Base-by-base conservation (phyloP, 2,329 filamentous ascomycete species). In the Ophidiomyces ophidiicola region DNA sequence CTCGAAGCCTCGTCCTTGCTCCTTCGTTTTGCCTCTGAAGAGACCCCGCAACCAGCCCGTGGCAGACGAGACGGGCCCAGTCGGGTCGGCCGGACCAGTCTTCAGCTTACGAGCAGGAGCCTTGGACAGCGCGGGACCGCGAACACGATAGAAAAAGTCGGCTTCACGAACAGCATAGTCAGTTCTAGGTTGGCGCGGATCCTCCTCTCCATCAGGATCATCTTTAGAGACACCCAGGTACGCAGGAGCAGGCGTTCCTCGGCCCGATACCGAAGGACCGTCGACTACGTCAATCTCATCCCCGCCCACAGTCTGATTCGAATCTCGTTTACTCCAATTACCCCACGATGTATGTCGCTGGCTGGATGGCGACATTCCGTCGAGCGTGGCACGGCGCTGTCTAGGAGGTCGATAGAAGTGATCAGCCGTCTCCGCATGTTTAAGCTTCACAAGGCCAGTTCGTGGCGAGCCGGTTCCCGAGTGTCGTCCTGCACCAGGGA, bases 1-100 rank as follows among this genome's bases (percentile, higher is more conserved):
- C 58, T 96, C 90, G 50, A 98, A 98, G 0, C 90, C 90, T 60
- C 96, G 96, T 48, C 80, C 80, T 60, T 92, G 93, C 48, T 94
- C 88, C 55, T 94, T 94, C 5, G 78, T 85, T 63, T 92, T 93
- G 11, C 80, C 82, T 8, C 78, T 79, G 43, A 94, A 74, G 4
- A 94, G 56, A 37, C 71, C 74, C 50, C 83, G 80, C 58, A 96
- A 76, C 86, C 88, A 98, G 3, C 85, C 84, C 0, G 82, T 81
- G 0, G 90, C 88, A 5, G 83, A 88, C 1, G 85, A 82, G 14
- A 94, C 82, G 0, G 87, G 85, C 0, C 87, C 84, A 25, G 87
- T 94, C 0, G 90, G 90, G 63, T 98, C 88, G 6, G 87, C 86
- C 2, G 90, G 90, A 0, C 90, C 90, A 3, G 90, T 98, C 52